Evolutionary conservation across 768 basidiomycete species (phyloP), one percentile per base, ranked within the genome.

Genomic region (Mycena leptocephala): DNA sequence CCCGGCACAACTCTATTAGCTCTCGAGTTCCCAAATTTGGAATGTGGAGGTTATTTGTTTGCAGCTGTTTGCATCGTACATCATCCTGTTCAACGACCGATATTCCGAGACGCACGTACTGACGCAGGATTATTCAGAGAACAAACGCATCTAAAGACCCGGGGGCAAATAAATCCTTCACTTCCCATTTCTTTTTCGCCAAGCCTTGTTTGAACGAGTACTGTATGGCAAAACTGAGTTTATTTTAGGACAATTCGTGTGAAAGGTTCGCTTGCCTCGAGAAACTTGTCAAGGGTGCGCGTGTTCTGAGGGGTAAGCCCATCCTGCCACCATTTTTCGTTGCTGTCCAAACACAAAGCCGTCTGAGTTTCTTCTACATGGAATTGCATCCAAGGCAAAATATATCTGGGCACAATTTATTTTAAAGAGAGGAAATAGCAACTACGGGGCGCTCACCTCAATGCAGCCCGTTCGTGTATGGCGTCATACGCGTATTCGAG

Each of bases 401-500:
- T 79, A 51, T 76, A 79, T 37, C 66, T 74, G 46, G 48, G 22
- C 28, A 30, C 10, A 46, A 26, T 20, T 63, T 39, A 41, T 26
- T 10, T 18, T 37, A 22, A 30, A 63, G 0, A 8, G 9, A 30
- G 4, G 39, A 13, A 8, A 26, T 2, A 28, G n/a, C 4, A 41
- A 20, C 20, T 41, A 48, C 20, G 51, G 3, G 6, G 7, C 14
- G 22, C n/a, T 35, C 28, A 64, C 67, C 78, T 41, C 37, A 79
- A 33, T 39, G 78, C 78, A 7, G 32, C 78, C 28, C 78, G 78
- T 35, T 75, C 76, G 61, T 77, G 76, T 46, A 79, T 79, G 5
- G 78, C 78, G 22, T 77, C 78, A 32, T 79, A 79, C 1, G 78
- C 78, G 48, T 77, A 79, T 20, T 79, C 76, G 32, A 79, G 62